Evolutionary conservation across 1,139 yeast genomes (phyloP).

Genomic region (Keqinozyma sinolaborantium): DNA sequence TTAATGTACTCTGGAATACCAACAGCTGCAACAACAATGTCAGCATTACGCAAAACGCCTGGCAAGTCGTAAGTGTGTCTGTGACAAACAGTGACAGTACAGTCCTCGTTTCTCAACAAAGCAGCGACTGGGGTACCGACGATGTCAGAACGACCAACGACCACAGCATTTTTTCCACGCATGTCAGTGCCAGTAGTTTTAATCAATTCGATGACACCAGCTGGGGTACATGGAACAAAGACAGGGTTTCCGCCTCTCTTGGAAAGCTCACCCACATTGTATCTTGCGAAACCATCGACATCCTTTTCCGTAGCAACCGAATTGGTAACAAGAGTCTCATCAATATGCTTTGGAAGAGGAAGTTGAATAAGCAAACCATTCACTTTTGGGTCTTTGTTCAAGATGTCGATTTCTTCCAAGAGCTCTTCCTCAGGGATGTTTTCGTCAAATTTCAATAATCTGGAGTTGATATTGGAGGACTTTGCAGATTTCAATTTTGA

Average conservation of each 20-base stretch:
- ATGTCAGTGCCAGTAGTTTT: constrained; percentile 58
- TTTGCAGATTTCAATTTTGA: constrained; percentile 72
- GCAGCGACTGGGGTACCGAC: constrained; percentile 82
- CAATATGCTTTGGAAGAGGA: constrained; percentile 68
- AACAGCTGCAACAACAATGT: constrained; percentile 73
- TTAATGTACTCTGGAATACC: constrained; percentile 69
- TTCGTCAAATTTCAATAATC: constrained; percentile 54
- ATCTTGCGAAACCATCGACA: constrained; percentile 77
- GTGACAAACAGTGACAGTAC: constrained; percentile 75
- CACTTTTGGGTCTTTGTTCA: constrained; percentile 61
- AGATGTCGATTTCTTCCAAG: constrained; percentile 49
- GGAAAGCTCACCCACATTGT: constrained; percentile 72
- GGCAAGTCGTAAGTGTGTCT: constrained; percentile 54
- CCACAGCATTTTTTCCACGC: constrained; percentile 71
- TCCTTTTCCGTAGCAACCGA: constrained; percentile 67
- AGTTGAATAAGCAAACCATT: constrained; percentile 72
- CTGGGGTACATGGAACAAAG: constrained; percentile 78
- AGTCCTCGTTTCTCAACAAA: constrained; percentile 64
- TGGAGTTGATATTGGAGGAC: constrained; percentile 61
- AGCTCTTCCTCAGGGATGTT: constrained; percentile 54
- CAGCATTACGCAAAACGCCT: constrained; percentile 55
- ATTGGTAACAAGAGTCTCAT: constrained; percentile 66
- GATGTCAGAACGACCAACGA: constrained; percentile 77
- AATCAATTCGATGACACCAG: constrained; percentile 67
- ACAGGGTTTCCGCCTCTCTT: constrained; percentile 70